Evolutionary conservation across 805 yeast genomes (phyloP).

Genomic region (Candida incommunis): DNA sequence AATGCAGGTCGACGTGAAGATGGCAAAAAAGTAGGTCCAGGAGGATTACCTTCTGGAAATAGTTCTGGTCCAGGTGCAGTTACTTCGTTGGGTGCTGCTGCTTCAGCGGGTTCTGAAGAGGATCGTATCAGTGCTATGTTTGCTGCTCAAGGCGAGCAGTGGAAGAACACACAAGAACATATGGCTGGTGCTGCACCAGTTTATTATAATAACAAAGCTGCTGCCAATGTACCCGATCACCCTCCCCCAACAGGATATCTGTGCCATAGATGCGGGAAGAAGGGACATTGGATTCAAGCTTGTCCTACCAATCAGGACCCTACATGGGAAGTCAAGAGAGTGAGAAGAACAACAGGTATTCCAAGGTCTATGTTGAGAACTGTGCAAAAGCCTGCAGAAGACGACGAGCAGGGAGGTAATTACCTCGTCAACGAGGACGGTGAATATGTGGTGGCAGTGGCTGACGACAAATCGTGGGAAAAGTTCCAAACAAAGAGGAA

Average conservation of each 20-base stretch:
- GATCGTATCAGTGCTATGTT: slow-evolving; percentile 85
- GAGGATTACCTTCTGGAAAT: slow-evolving; percentile 12
- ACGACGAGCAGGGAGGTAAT: slow-evolving; percentile 30
- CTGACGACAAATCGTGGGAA: slow-evolving; percentile 86
- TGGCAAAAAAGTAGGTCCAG: slow-evolving; percentile 11
- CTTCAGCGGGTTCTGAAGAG: slow-evolving; percentile 39
- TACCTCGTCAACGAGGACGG: slow-evolving; percentile 91
- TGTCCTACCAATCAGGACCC: slow-evolving; percentile 94
- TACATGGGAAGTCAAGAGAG: slow-evolving; percentile 81
- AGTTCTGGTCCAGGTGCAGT: slow-evolving; percentile 11
- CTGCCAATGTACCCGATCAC: slow-evolving; percentile 36
- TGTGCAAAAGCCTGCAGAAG: slow-evolving; percentile 66
- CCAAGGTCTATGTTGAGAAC: slow-evolving; percentile 86
- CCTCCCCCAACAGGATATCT: slow-evolving; percentile 91
- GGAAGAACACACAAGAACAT: slow-evolving; percentile 89
- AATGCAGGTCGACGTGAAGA: slow-evolving; percentile 23
- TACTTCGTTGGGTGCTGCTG: slow-evolving; percentile 4
- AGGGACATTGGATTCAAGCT: slow-evolving; percentile 90
- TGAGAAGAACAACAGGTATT: slow-evolving; percentile 91
- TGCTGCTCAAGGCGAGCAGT: slow-evolving; percentile 81
- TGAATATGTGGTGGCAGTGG: slow-evolving; percentile 88
- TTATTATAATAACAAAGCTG: slow-evolving; percentile 27
- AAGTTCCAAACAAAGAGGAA: slow-evolving; percentile 59
- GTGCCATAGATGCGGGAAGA: slow-evolving; percentile 92
- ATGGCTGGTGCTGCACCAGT: slow-evolving; percentile 79